Percentiles rank a stretch among this genome's conserved stretches.
Conservation (phyloP, 257 asterid species). For the Apocynum venetum region DNA sequence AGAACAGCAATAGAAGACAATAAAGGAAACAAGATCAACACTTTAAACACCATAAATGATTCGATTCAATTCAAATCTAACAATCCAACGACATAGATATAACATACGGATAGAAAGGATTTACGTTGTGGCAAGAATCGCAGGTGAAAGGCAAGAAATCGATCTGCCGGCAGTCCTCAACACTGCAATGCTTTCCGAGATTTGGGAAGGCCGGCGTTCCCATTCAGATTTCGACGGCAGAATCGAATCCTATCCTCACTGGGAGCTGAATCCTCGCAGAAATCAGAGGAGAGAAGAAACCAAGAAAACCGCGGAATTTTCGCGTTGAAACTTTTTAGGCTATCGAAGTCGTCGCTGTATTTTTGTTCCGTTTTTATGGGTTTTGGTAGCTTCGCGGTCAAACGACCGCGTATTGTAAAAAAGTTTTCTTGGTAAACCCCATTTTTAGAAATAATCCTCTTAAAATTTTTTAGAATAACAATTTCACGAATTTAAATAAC, state of each 20-base stretch:
- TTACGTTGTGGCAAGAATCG: constrained; percentile 84
- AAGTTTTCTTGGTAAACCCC: background rate
- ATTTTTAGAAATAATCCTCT: too few species aligned
- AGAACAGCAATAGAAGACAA: too few species aligned
- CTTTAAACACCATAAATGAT: background rate
- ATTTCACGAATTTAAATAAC: too few species aligned
- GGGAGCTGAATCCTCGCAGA: background rate
- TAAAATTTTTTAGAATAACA: too few species aligned
- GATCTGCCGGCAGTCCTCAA: constrained; percentile 76
- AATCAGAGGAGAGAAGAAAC: constrained; percentile 18
- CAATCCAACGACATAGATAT: background rate
- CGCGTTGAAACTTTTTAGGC: background rate
- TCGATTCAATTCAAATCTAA: too few species aligned
- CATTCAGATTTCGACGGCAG: constrained; percentile 34
- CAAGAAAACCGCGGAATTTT: background rate
- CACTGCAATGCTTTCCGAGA: constrained; percentile 89
- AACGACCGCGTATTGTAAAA: background rate
- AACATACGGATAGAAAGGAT: background rate
- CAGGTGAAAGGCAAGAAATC: constrained; percentile 96
- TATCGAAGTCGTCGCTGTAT: background rate
- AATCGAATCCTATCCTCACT: background rate
- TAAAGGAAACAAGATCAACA: background rate
- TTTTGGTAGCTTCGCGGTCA: background rate
- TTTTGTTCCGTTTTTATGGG: background rate
- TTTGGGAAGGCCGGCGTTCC: constrained; percentile 91